A percentile compares a stretch with the other conserved stretches of the same genome.
Conservation (phyloP, 176 grass and related monocot species). For the Saccharum spontaneum region DNA sequence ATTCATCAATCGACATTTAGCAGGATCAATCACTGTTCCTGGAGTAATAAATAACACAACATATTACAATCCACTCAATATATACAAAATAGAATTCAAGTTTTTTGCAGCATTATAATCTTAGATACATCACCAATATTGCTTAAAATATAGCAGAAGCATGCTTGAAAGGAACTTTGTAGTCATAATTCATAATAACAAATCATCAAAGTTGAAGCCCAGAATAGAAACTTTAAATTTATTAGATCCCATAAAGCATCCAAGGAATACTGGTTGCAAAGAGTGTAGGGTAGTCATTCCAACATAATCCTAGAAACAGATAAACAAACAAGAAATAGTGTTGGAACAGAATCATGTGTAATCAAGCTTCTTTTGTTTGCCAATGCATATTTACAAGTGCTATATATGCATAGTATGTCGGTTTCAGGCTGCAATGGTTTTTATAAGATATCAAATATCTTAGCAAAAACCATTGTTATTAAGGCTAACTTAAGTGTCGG, state of each 20-base stretch:
- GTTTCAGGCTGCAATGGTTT: background rate
- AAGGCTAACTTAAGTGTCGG: background rate
- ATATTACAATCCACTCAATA: conserved; percentile 10
- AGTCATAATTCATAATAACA: background rate
- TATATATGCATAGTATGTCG: background rate
- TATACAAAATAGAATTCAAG: background rate
- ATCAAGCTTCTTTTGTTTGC: background rate
- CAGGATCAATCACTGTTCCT: conserved; percentile 71
- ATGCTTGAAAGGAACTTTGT: background rate
- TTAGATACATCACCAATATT: background rate
- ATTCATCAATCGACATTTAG: conserved; percentile 75
- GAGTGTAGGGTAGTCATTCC: background rate
- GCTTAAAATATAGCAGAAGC: background rate
- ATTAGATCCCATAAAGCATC: background rate
- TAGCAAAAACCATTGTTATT: background rate
- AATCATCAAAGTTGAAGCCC: background rate
- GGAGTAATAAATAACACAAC: conserved; percentile 27
- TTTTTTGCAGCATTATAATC: background rate
- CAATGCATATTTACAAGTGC: background rate
- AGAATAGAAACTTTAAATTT: background rate
- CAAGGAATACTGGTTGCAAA: background rate
- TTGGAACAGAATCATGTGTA: background rate
- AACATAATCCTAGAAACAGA: background rate
- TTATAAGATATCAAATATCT: background rate
- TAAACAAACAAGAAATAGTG: background rate